Base-by-base conservation (phyloP, 345 rosid genomes). In the Eucalyptus leucophloia region DNA sequence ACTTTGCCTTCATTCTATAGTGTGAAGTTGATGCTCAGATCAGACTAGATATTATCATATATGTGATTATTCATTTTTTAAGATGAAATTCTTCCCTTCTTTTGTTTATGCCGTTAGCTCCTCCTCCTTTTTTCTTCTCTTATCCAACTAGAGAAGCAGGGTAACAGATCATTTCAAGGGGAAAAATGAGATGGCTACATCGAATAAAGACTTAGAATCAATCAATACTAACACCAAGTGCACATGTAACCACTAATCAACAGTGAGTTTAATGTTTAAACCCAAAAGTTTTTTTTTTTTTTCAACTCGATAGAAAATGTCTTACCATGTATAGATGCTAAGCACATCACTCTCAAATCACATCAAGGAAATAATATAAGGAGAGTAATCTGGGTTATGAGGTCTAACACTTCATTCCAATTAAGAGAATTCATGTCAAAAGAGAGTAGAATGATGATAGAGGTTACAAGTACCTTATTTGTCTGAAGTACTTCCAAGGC, bases 391-490 rank as follows among this genome's bases (percentile, higher is more conserved):
- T 30, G 1, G 9, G 18, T 0, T 1, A 5, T 15, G 21, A 51
- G 8, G 4, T 6, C 3, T 6, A 51, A 51, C 54, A 6, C 2
- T 51, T 51, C 19, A 16, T 51, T 51, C 54, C 23, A 17, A 51
- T 7, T 0, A 51, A 51, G 54, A 51, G 0, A 51, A 51, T 51
- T 51, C 56, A 51, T 18, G 56, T 18, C 56, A 18, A 51, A 51
- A 18, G 54, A 18, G 23, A 17, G 9, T 3, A 51, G 1, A 51
- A 51, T 0, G 1, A 18, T 1, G 23, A 49, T 5, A 49, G 1
- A 51, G 8, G 23, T 51, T 0, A 51, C 23, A 18, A 7, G 1
- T 51, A 51, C 56, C 56, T 51, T 51, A 17, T 18, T 3, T 18
- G 0, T 51, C 9, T 18, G 3, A 51, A 51, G 3, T 51, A 51